Conservation (phyloP, 2,329 filamentous ascomycete genomes). For the Claviceps sp. region DNA sequence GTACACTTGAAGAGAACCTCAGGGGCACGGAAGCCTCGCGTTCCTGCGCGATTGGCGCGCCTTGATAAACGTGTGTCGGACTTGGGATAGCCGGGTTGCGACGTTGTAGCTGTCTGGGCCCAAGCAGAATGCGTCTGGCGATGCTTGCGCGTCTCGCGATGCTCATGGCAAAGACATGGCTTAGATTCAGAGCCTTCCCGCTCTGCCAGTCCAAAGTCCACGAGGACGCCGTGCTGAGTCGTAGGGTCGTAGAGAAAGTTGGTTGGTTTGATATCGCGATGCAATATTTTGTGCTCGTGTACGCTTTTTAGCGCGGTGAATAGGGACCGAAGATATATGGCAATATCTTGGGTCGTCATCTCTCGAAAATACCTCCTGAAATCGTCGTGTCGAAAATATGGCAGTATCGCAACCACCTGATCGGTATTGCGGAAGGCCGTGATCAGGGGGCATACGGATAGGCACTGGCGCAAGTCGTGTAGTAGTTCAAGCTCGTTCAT, state of each 20-base stretch:
- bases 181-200: slow-evolving; percentile 63
- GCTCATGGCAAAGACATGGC: slow-evolving; percentile 68
- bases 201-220: slow-evolving; percentile 98
- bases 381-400: slow-evolving; percentile 91
- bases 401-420: slow-evolving; percentile 87
- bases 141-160: slow-evolving; percentile 46
- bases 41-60: slow-evolving; percentile 87
- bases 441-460: slow-evolving; percentile 85
- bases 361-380: slow-evolving; percentile 90
- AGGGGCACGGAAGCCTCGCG: slow-evolving; percentile 86
- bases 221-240: slow-evolving; percentile 71
- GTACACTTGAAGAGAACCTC: slow-evolving; percentile 97
- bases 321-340: slow-evolving; percentile 76
- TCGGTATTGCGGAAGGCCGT: slow-evolving; percentile 93
- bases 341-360: slow-evolving; percentile 75
- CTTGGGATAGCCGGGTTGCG: slow-evolving; percentile 66
- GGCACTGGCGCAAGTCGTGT: slow-evolving; percentile 69
- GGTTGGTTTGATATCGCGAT: slow-evolving; percentile 93
- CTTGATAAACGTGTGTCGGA: slow-evolving; percentile 77
- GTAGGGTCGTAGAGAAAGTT: slow-evolving; percentile 89
- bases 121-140: slow-evolving; percentile 44
- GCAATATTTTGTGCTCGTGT: slow-evolving; percentile 72
- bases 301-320: slow-evolving; percentile 77
- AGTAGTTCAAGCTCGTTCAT: slow-evolving; percentile 93
- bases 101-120: slow-evolving; percentile 33